A percentile compares a stretch with the other conserved stretches of the same genome.
Conservation (phyloP, 768 basidiomycete species). For the Naganishia friedmannii region DNA sequence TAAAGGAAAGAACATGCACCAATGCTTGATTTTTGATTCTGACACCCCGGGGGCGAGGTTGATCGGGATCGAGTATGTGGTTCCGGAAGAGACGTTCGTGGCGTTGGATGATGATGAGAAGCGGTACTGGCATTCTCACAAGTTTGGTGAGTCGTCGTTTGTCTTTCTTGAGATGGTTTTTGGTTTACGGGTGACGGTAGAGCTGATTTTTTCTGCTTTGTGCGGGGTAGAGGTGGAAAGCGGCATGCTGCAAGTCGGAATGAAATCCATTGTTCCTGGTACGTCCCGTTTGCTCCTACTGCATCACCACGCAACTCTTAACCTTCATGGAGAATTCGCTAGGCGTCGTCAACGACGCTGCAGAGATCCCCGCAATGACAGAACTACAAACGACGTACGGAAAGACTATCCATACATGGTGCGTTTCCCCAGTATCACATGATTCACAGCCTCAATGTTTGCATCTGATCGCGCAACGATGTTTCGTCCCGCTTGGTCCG, state of each 20-base stretch:
- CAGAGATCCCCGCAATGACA: constrained; percentile 53
- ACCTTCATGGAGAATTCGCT: not conserved
- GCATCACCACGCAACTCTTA: not conserved
- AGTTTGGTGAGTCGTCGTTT: constrained; percentile 43
- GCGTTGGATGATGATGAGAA: constrained; percentile 29
- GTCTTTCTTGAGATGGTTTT: constrained; percentile 44
- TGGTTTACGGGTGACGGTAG: not conserved
- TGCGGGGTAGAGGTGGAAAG: constrained; percentile 39
- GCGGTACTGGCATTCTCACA: constrained; percentile 60
- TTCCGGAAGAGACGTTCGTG: constrained; percentile 56
- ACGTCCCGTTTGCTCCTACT: constrained; percentile 22
- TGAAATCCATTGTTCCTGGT: constrained; percentile 44
- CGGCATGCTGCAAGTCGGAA: constrained; percentile 44
- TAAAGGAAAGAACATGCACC: constrained; percentile 51
- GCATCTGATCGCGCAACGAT: not conserved
- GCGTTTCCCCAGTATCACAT: too few species aligned
- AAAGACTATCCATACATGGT: constrained; percentile 53
- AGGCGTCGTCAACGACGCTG: constrained; percentile 41
- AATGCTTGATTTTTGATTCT: constrained; percentile 58
- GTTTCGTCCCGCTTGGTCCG: not conserved
- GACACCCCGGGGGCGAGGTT: constrained; percentile 56
- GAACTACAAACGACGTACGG: constrained; percentile 58
- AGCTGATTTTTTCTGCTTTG: constrained; percentile 2
- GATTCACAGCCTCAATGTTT: too few species aligned
- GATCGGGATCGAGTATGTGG: constrained; percentile 61